phyloP scores from a whole-genome alignment of 176 grass and related monocot genomes.

The Elymus sibiricus region DNA sequence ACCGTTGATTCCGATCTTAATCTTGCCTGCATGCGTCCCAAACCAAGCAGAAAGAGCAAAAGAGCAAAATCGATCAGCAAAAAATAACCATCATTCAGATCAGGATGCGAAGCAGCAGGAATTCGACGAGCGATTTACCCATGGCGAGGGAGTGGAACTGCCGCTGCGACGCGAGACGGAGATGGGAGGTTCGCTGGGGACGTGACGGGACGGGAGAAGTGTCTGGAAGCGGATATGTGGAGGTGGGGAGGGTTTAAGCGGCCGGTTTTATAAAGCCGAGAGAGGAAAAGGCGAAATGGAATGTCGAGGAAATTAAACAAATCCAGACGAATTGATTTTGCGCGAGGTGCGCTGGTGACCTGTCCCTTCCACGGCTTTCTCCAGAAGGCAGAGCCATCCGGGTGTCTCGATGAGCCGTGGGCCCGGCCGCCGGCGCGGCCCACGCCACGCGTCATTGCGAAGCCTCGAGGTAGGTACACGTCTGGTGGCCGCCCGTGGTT shows the following conservation, averaged over 20 bases:
- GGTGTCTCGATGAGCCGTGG: slow-evolving; percentile 5
- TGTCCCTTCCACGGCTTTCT: background rate
- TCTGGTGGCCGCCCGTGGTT: background rate
- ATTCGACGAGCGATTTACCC: slow-evolving; percentile 14
- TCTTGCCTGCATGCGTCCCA: slow-evolving; percentile 39
- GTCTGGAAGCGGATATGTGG: slow-evolving; percentile 14
- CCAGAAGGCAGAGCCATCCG: background rate
- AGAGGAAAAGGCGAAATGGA: slow-evolving; percentile 6
- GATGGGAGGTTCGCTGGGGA: background rate
- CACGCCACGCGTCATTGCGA: slow-evolving; percentile 19
- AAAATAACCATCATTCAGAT: background rate
- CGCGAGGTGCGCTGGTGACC: slow-evolving; percentile 21
- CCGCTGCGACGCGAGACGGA: background rate
- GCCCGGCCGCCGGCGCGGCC: accelerated
- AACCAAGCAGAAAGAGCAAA: background rate
- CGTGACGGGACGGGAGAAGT: background rate
- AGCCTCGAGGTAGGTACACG: accelerated
- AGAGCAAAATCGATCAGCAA: background rate
- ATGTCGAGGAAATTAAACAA: background rate
- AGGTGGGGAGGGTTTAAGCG: background rate
- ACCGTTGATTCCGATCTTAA: slow-evolving; percentile 78
- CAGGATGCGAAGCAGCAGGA: background rate
- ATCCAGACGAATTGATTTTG: background rate
- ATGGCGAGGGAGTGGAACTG: slow-evolving; percentile 11
- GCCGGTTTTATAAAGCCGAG: background rate